Base-by-base conservation (phyloP, 2,329 filamentous ascomycete species). In the Grosmannia serpens region DNA sequence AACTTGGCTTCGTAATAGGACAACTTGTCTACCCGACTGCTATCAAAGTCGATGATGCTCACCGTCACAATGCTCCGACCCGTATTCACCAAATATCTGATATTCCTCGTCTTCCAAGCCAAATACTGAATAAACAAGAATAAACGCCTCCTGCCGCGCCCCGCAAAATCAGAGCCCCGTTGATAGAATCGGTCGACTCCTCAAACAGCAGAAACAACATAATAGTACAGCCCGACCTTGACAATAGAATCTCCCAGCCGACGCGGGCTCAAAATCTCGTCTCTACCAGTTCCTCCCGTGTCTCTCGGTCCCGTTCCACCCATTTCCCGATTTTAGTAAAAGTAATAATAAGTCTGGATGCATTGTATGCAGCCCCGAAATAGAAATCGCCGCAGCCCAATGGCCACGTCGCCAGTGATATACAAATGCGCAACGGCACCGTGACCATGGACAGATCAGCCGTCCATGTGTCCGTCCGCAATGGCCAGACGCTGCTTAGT, bases 401-500 rank as follows among this genome's bases (percentile, higher is more conserved):
- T 13, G 20, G 10, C 17, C 27, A 35, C 22, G 26, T 4, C 7
- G 17, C 27, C 41, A 24, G 41, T 38, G 44, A 50, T 49, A 52
- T 44, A 57, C 24, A 57, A 44, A 20, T n/a, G 27, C 7, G 17
- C 20, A 49, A n/a, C 13, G 24, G n/a, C 20, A 20, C 27, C 10
- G 17, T 52, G n/a, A 11, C 29, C 5, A 24, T 13, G 20, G 49
- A 8, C 17, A 8, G 15, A 35, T 62, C 49, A 62, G 6, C 57
- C 58, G 38, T 76, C 74, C 54, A 77, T 71, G 64, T 78, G 71
- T 56, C 84, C 85, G 65, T 87, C 85, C 3, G 84, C 84, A 69
- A 87, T 84, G 24, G 84, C 83, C 57, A 87, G 76, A 59, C 84
- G 75, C 68, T 87, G 84, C 70, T 87, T 87, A 3, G 84, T 78